Conservation (phyloP, 108 stramenopile genomes). For the Cyclotella sp. region DNA sequence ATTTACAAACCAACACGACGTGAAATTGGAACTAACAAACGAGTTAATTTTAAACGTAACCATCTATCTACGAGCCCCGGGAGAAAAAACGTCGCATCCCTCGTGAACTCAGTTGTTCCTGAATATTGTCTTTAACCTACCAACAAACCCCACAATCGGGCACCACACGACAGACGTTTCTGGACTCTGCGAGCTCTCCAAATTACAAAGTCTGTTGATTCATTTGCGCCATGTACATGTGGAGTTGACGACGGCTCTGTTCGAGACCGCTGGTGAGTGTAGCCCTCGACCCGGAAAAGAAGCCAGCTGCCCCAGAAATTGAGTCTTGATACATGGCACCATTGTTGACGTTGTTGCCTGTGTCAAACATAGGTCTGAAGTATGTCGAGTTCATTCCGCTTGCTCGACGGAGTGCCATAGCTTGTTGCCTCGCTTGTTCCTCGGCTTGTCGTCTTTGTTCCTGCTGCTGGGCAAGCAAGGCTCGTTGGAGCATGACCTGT, state of each 20-base stretch:
- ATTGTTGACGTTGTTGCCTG: neutral
- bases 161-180: neutral
- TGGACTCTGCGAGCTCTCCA: neutral
- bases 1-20: no score
- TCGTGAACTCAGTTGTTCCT: no score
- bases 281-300: slow-evolving; percentile 21
- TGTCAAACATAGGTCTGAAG: neutral
- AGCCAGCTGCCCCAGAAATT: neutral
- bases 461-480: neutral
- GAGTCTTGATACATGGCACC: neutral
- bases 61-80: no score
- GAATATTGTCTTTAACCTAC: neutral
- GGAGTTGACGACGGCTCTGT: slow-evolving; percentile 21
- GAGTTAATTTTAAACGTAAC: no score
- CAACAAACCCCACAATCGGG: neutral
- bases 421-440: slow-evolving; percentile 1
- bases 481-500: slow-evolving; percentile 40
- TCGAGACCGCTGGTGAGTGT: slow-evolving; percentile 22
- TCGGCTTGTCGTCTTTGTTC: neutral
- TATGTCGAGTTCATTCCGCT: neutral
- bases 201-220: slow-evolving; percentile 13
- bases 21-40: no score
- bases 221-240: slow-evolving; percentile 17
- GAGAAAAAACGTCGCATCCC: no score
- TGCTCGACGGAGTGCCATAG: neutral